Evolutionary conservation across 1,139 yeast species (phyloP), one percentile per base, ranked within the genome.

Genomic region (Kodamaea arcana): DNA sequence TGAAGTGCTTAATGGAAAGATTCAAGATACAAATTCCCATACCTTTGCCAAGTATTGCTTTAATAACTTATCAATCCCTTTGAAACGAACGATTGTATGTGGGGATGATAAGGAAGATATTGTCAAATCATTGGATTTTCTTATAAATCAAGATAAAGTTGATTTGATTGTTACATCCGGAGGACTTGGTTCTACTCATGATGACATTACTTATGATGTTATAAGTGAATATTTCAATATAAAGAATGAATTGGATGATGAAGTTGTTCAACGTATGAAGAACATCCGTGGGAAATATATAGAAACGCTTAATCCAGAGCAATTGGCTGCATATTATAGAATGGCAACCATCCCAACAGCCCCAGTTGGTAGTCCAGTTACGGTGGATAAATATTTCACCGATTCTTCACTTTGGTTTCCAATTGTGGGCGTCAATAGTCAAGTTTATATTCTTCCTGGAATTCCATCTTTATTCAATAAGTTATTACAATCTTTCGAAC

Each of bases 131-230:
- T 58, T 84, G 21, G 56, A 57, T 23, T 53, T 67, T 5, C 61
- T 84, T 40, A 39, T 53, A 8, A 51, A 56, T 15, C 59, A 72
- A 21, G 52, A 64, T 15, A 63, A 72, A 31, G 80, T 79, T 46
- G 92, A 84, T 50, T 72, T 86, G 36, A 72, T 86, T 4, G 72
- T 85, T 13, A 85, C 95, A 1, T 76, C 87, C 13, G 95, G 96
- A 2, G 87, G 86, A 0, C 83, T 87, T 42, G 96, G 96, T 0
- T 85, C 94, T 3, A 87, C 95, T 0, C 95, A 86, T 49, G 95
- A 86, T 52, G 96, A 86, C 54, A 81, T 86, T 39, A 85, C 95
- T 0, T 86, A 87, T 54, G 78, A 78, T 33, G 72, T 83, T 4
- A 54, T 86, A 12, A 84, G 88, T 2, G 72, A 71, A 43, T 83